Evolutionary conservation across 2,329 filamentous ascomycete genomes (phyloP), one percentile per base, ranked within the genome.

Genomic region (Thelonectria blattea): DNA sequence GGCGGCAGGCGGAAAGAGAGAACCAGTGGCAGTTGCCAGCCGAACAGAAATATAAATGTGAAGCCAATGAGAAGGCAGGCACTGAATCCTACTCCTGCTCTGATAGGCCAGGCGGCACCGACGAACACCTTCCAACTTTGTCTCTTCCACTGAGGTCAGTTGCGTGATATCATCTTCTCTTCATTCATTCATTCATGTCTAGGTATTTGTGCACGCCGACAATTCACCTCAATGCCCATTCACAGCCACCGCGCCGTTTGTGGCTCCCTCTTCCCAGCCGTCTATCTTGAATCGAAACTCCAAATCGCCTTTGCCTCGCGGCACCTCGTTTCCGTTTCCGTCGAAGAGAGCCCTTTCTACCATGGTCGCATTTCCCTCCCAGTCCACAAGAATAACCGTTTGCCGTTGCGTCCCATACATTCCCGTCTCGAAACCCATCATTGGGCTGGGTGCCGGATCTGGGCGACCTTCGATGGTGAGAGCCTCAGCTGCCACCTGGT

Each of bases 351-450:
- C 82, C 37, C 87, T 78, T 74, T 89, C 87, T 30, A 79, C 79
- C 67, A 84, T 87, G 0, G 81, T 83, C 17, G 87, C 84, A 37
- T 85, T 85, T 3, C 87, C 87, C 3, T 88, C 79, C 83, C 84
- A 87, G 66, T 88, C 85, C 7, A 89, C 83, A 46, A 88, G 74
- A 14, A 89, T 73, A 14, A 88, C 76, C 0, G 86, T 89, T 75
- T 89, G 87, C 39, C 87, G 76, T 74, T 89, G 87, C 5, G 87
- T 89, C 4, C 87, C 87, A 66, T 89, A 89, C 64, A 87, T 76
- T 2, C 87, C 87, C 5, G 80, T 84, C 70, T 84, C 82, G 65
- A 85, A 87, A 1, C 79, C 79, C 45, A 74, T 79, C 15, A 65
- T 61, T 0, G 63, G 58, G 22, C 58, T 72, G 56, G 64, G 72